Base-by-base conservation (phyloP, 345 rosid species). In the Stellera chamaejasme region DNA sequence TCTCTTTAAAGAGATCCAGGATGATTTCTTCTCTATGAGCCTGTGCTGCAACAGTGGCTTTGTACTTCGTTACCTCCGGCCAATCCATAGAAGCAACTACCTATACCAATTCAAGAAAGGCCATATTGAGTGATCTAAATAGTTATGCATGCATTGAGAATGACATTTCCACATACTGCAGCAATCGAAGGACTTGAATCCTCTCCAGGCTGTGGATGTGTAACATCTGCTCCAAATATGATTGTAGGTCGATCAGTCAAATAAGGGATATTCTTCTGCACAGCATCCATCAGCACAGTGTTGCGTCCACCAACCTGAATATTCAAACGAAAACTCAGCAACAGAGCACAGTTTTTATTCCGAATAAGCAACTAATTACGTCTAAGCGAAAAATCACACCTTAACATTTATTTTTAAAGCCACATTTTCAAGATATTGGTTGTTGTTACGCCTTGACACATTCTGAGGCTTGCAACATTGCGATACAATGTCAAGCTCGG, bases 201-300 rank as follows among this genome's bases (percentile, higher is more conserved):
- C 56, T 76, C 81, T 45, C 77, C 77, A 8, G 70, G 61, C 43
- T 72, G 70, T 4, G 81, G 81, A 67, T 76, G 81, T 25, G 81
- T 76, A 50, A 76, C 81, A 67, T 76, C 81, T 50, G 81, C 81
- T 9, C 81, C 81, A 58, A 76, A 76, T 46, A 76, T 76, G 52
- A 76, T 72, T 2, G 81, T 76, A 7, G 81, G 75, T 27, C 58
- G 55, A 61, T 76, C 75, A 39, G 72, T 72, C 25, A 76, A 75
- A 50, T 69, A 51, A 44, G 81, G 81, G 54, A 76, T 69, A 14
- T 70, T 67, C 75, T 77, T 56, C 25, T 66, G 48, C 59, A 76
- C 45, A 13, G 81, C 81, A 72, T 76, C 81, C 45, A 72, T 61
- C 14, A 76, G 77, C 47, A 76, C 77, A 6, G 75, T 76, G 27